Evolutionary conservation across 305 asterid species (phyloP), one percentile per base, ranked within the genome.

Genomic region (Fraxinus latifolia): DNA sequence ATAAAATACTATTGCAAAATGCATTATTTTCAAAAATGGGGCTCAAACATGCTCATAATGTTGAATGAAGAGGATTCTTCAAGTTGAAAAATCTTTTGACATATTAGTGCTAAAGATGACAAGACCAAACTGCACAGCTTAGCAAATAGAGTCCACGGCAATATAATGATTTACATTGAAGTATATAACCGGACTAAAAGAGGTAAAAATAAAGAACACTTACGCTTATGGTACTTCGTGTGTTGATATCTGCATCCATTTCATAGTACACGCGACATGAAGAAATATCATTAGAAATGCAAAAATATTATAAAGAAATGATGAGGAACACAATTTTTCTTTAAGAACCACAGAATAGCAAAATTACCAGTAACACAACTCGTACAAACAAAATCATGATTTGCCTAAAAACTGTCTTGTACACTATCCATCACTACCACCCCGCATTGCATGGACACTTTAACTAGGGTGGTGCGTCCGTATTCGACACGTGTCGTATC

Each of bases 191-290:
- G 53, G 71, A 29, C 55, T 58, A 72, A 74, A 82, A 33, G 71
- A 62, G 77, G 68, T 19, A 5, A 82, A 78, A 83, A 81, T 80
- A 79, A 86, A 80, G 79, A 73, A 53, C 67, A 91, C 99, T 94
- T 89, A 94, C 97, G 97, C 86, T 96, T 96, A 90, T 96, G 99
- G 90, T 96, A 96, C 90, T 96, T 96, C 80, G 97, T 94, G 85
- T 96, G 98, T 84, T 96, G 99, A 90, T 96, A 96, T 86, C 99
- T 94, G 96, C 91, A 74, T 80, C 81, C 82, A 79, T 83, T 37
- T 86, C 80, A 86, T 80, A 77, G 80, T 79, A 81, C 93, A 89
- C 86, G 93, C n/a, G 89, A 91, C 86, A 89, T 73, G 81, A 42
- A 85, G 81, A 88, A 86, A 65, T 15, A 67, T 39, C 39, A 85